Conservation (phyloP, 2,329 filamentous ascomycete species). For the Nigrospora oryzae region DNA sequence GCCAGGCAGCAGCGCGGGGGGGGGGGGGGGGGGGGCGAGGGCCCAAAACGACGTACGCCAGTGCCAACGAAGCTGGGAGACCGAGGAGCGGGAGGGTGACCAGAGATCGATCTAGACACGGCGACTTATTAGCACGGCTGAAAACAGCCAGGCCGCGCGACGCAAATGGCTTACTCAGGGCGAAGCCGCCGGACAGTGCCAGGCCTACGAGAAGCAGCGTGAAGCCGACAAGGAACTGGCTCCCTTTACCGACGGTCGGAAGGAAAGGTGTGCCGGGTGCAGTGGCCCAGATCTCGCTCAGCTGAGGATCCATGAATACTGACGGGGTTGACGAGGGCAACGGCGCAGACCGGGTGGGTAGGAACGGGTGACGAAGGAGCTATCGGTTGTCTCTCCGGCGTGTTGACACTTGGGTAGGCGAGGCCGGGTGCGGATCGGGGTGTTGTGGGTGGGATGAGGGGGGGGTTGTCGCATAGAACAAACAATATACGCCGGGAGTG, state of each 20-base stretch:
- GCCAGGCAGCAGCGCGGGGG: conserved; percentile 3
- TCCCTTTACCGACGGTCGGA: conserved; percentile 70
- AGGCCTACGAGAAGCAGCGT: conserved; percentile 64
- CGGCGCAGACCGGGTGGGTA: too few relatives aligned
- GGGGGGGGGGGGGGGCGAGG: not conserved
- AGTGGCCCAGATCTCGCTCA: conserved; percentile 89
- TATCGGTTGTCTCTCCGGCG: too few relatives aligned
- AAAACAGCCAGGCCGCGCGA: not conserved
- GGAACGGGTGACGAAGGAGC: too few relatives aligned
- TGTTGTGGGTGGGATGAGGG: too few relatives aligned
- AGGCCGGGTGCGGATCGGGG: too few relatives aligned
- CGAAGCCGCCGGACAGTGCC: conserved; percentile 69
- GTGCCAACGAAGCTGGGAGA: conserved; percentile 76
- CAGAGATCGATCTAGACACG: conserved; percentile 66
- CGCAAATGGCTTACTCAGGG: conserved; percentile 60
- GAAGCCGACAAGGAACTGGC: conserved; percentile 78
- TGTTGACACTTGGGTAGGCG: too few relatives aligned
- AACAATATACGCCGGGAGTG: too few relatives aligned
- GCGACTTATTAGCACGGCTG: conserved; percentile 11
- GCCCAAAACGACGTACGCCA: conserved; percentile 60
- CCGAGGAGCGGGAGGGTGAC: conserved; percentile 70
- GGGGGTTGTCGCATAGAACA: too few relatives aligned
- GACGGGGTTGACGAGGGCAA: conserved; percentile 2
- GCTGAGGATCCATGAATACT: conserved; percentile 65
- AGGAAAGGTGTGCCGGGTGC: conserved; percentile 79